Base-by-base conservation (phyloP, 2,329 filamentous ascomycete genomes). In the Xylaria sp. region DNA sequence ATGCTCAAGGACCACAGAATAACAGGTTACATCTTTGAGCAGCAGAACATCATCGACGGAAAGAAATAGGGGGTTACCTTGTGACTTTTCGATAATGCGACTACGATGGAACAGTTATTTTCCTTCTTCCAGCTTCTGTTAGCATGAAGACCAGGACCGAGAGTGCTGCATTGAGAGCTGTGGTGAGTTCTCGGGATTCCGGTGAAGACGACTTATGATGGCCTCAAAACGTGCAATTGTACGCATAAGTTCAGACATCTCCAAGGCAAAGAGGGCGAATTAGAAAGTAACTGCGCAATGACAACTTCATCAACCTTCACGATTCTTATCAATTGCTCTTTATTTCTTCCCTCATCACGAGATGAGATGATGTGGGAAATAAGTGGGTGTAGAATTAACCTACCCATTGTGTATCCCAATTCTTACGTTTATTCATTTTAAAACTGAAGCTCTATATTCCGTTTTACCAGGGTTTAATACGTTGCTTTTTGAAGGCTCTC, bases 11-110 rank as follows among this genome's bases (percentile, higher is more conserved):
- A 88, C 65, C 82, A 88, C 70, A 89, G 90, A 77, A 82, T 93
- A 73, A 88, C 85, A 78, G 90, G 90, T 61, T 91, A 90, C 74
- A 79, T 91, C 65, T 92, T 91, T 69, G 78, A 91, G 71, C 89
- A 92, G 77, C 86, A 89, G 72, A 91, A 92, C 78, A 90, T 90
- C 75, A 72, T 86, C 52, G 16, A 58, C 7, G 61, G 34, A 63
- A 68, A 62, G 61, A 65, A 60, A 66, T 67, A 63, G 58, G 51
- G 52, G 8, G 42, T 50, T 48, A n/a, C 13, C 23, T 37, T 42
- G 52, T 18, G 23, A 4, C 13, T 30, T 10, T 48, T 51, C 2
- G n/a, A 23, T 23, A 3, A 18, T 35, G 53, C 35, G 48, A 48
- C 0, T 8, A 44, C 6, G 30, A 49, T 30, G 19, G 19, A 11